Conservation (phyloP, 2,329 filamentous ascomycete species). For the Orbilia javanica region DNA sequence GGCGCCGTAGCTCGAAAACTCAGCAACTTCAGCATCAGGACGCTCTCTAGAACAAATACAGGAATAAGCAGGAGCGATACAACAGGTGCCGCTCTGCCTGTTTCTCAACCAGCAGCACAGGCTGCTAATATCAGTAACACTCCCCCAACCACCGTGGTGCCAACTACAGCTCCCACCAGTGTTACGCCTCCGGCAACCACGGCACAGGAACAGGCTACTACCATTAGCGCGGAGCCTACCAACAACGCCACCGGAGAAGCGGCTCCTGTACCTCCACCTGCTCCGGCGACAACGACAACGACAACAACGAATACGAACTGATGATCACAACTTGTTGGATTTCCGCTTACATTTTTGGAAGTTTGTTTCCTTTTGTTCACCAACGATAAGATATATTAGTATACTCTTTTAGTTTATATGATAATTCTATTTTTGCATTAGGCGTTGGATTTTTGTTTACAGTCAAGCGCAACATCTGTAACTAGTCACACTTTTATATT, state of each 20-base stretch:
- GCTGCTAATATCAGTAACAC: neutral
- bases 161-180: neutral
- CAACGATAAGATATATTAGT: slow-evolving; percentile 13
- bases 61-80: slow-evolving; percentile 19
- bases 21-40: slow-evolving; percentile 43
- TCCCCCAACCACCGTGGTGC: slow-evolving; percentile 2
- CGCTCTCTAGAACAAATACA: slow-evolving; percentile 27
- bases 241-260: slow-evolving; percentile 2
- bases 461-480: slow-evolving; percentile 8
- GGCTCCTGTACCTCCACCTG: slow-evolving; percentile 27
- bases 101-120: neutral
- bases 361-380: neutral
- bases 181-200: slow-evolving; percentile 4
- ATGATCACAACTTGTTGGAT: slow-evolving; percentile 16
- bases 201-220: slow-evolving; percentile 9
- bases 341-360: slow-evolving; percentile 22
- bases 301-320: slow-evolving; percentile 39
- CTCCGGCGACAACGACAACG: slow-evolving; percentile 27
- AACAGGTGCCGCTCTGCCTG: neutral
- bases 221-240: neutral
- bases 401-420: neutral
- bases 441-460: slow-evolving; percentile 15
- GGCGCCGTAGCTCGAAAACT: slow-evolving; percentile 40
- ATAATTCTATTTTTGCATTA: slow-evolving; percentile 13
- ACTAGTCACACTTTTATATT: slow-evolving; percentile 5